Evolutionary conservation across 2,329 filamentous ascomycete genomes (phyloP).

Genomic region (Clarireedia sp.): DNA sequence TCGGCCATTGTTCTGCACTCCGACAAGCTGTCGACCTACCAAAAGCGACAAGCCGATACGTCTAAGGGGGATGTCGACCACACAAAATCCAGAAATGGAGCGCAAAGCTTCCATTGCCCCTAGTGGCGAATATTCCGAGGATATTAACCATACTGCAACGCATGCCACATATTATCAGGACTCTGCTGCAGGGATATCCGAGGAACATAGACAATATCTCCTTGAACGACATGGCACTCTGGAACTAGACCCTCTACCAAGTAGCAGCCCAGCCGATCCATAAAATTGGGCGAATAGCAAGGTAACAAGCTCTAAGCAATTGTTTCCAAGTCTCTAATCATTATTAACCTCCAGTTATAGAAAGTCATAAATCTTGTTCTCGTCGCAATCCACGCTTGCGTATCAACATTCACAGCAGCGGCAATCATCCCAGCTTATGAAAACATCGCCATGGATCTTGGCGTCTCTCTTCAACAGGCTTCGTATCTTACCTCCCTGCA

Average conservation of each 20-base stretch:
- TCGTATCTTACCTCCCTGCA: slow-evolving; percentile 44
- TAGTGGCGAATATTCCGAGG: neutral
- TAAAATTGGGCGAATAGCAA: slow-evolving; percentile 48
- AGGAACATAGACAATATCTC: slow-evolving; percentile 11
- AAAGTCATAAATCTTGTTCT: slow-evolving; percentile 41
- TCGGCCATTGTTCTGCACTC: no score
- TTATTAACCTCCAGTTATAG: slow-evolving; percentile 20
- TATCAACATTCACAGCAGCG: slow-evolving; percentile 44
- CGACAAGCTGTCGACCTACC: no score
- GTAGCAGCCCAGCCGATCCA: slow-evolving; percentile 35
- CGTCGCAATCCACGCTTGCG: slow-evolving; percentile 44
- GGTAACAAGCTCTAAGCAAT: slow-evolving; percentile 22
- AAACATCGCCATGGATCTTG: slow-evolving; percentile 38
- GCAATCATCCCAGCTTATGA: slow-evolving; percentile 43
- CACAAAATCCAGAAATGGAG: neutral
- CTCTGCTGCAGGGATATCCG: neutral
- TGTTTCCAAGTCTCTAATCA: no score
- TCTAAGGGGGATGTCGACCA: neutral
- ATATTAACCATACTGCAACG: neutral
- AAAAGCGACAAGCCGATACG: no score
- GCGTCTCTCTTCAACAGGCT: slow-evolving; percentile 35
- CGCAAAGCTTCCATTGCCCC: neutral
- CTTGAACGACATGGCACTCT: slow-evolving; percentile 11
- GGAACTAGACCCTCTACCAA: slow-evolving; percentile 11
- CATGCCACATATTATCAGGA: neutral